phyloP scores from a whole-genome alignment of 345 rosid species.

The Excoecaria cochinchinensis region DNA sequence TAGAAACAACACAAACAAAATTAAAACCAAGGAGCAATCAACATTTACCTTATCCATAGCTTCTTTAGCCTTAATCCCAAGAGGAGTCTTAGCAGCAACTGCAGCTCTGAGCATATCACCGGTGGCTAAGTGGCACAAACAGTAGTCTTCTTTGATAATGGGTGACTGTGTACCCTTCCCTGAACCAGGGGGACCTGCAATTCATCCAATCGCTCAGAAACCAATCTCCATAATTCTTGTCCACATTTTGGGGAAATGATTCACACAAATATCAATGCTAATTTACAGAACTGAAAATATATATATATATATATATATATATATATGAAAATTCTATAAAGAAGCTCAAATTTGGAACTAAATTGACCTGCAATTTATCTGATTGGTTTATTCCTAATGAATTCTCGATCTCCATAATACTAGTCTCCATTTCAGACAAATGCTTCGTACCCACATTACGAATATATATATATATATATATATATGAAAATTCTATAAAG shows the following conservation, averaged over 20 bases:
- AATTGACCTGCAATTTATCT: too few species aligned
- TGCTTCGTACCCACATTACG: too few species aligned
- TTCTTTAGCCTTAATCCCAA: constrained; percentile 93
- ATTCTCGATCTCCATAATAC: too few species aligned
- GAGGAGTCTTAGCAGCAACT: constrained; percentile 88
- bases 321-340: neutral
- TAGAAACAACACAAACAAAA: neutral
- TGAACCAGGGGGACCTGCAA: constrained; percentile 94
- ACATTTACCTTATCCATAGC: constrained; percentile 90
- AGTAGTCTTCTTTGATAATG: constrained; percentile 83
- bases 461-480: too few species aligned
- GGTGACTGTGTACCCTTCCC: constrained; percentile 99
- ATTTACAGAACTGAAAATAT: too few species aligned
- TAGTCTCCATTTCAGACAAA: too few species aligned
- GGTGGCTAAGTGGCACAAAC: constrained; percentile 96
- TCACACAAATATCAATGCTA: neutral
- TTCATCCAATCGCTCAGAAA: neutral
- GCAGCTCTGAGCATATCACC: constrained; percentile 99
- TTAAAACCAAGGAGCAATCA: neutral
- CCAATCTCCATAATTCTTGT: neutral
- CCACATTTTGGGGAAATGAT: neutral
- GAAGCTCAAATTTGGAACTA: too few species aligned
- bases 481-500: too few species aligned
- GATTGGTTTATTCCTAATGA: too few species aligned
- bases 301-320: too few species aligned